A percentile compares a stretch with the other conserved stretches of the same genome.
phyloP scores from a whole-genome alignment of 208 protist species.

The Acanthamoeba lugdunensis region DNA sequence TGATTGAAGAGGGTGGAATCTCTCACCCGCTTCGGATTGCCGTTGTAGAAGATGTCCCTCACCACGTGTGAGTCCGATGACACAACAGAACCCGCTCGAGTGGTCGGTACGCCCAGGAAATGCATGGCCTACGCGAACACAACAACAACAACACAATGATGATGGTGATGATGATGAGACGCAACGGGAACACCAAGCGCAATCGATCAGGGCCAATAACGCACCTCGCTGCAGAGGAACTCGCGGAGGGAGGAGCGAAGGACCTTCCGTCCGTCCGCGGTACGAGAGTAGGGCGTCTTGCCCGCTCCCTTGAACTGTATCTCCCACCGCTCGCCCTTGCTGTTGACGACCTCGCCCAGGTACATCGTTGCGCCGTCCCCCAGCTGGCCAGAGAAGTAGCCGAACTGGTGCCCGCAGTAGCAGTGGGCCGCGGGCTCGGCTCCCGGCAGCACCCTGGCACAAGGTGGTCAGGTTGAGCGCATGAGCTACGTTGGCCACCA shows the following conservation, averaged over 20 bases:
- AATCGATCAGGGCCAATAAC: not conserved
- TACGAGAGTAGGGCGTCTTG: slow-evolving; percentile 84
- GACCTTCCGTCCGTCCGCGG: slow-evolving; percentile 85
- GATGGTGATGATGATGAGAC: not conserved
- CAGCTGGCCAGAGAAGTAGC: slow-evolving; percentile 84
- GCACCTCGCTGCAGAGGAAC: slow-evolving; percentile 83
- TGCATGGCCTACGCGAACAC: slow-evolving; percentile 81
- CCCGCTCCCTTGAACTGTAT: slow-evolving; percentile 80
- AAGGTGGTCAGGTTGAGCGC: not conserved
- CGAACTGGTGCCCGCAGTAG: slow-evolving; percentile 86
- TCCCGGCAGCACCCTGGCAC: slow-evolving; percentile 77
- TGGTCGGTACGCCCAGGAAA: slow-evolving; percentile 83
- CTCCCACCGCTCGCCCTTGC: slow-evolving; percentile 77
- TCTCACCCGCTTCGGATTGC: slow-evolving; percentile 67
- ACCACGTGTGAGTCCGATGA: slow-evolving; percentile 63
- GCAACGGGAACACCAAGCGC: not conserved
- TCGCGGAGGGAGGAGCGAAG: slow-evolving; percentile 86
- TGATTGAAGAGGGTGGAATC: not conserved
- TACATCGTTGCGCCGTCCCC: slow-evolving; percentile 85
- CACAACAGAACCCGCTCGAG: slow-evolving; percentile 78
- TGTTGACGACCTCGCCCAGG: slow-evolving; percentile 82
- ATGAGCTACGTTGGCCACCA: not conserved
- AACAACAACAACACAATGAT: not conserved
- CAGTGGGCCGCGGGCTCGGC: slow-evolving; percentile 81
- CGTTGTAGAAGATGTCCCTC: slow-evolving; percentile 81